These are phyloP conservation scores for Aphanocladium album DNA, from an alignment of 2,329 filamentous ascomycete species.

Conservation along the genomic window DNA sequence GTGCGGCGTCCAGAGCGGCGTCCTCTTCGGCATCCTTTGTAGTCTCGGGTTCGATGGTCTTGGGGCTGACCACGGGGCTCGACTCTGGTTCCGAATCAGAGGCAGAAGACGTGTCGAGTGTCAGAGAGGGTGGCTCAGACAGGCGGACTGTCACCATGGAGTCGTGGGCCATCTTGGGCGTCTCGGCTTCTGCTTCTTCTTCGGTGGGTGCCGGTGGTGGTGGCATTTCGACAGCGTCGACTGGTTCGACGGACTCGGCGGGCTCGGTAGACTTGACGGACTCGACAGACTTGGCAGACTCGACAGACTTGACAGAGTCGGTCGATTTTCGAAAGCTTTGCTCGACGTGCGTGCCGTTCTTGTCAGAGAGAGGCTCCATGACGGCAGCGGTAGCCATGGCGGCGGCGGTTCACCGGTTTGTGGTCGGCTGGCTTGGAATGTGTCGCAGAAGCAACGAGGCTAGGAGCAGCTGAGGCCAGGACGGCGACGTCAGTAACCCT, in stretches of 20 bases:
- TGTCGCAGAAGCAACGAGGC: background rate
- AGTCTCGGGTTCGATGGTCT: slow-evolving; percentile 9
- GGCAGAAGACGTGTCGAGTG: slow-evolving; percentile 41
- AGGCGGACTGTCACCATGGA: slow-evolving; percentile 75
- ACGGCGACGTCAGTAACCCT: slow-evolving; percentile 6
- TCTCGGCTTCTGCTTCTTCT: slow-evolving; percentile 23
- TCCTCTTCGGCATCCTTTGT: slow-evolving; percentile 20
- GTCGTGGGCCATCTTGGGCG: slow-evolving; percentile 48
- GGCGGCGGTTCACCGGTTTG: background rate
- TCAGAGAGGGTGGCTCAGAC: slow-evolving; percentile 55
- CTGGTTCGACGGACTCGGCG: slow-evolving; percentile 16
- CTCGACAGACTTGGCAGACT: slow-evolving; percentile 16
- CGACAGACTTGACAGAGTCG: slow-evolving; percentile 10
- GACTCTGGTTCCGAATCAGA: slow-evolving; percentile 13
- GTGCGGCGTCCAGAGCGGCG: slow-evolving; percentile 29
- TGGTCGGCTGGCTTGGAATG: background rate
- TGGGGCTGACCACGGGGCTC: background rate
- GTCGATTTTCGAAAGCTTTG: background rate
- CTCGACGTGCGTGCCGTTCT: background rate
- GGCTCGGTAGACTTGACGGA: slow-evolving; percentile 18
- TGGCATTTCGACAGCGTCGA: slow-evolving; percentile 18
- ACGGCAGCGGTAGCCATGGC: slow-evolving; percentile 3
- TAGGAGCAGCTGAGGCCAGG: background rate
- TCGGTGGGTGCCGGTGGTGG: background rate
- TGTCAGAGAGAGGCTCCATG: background rate